Percentiles rank a stretch among this genome's conserved stretches.
Conservation (phyloP, 805 yeast species). For the Zygosaccharomyces pseudorouxii region DNA sequence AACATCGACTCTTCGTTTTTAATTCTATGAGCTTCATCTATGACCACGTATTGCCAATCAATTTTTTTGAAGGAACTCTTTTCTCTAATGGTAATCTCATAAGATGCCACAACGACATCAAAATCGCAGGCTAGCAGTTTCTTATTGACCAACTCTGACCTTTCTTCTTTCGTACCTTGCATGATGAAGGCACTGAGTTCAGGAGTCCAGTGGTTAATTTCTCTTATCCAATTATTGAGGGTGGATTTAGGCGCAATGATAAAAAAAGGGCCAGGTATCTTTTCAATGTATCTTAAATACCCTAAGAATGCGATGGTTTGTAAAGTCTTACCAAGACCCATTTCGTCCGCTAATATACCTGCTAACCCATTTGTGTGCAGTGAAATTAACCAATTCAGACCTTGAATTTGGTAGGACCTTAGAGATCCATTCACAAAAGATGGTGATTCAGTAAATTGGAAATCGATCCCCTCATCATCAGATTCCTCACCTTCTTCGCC, state of each 20-base stretch:
- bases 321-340: constrained; percentile 80
- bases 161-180: constrained; percentile 69
- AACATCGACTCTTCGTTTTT: constrained; percentile 70
- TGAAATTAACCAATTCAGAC: constrained; percentile 72
- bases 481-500: constrained; percentile 44
- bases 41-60: constrained; percentile 70
- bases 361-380: constrained; percentile 62
- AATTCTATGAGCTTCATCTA: constrained; percentile 78
- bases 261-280: constrained; percentile 65
- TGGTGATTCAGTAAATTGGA: constrained; percentile 78
- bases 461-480: constrained; percentile 23
- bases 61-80: constrained; percentile 62
- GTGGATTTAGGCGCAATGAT: constrained; percentile 79
- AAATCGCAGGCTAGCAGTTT: constrained; percentile 56
- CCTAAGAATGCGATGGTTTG: constrained; percentile 77
- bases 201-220: constrained; percentile 74
- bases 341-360: constrained; percentile 80
- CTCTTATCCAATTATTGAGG: constrained; percentile 75
- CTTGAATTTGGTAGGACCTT: constrained; percentile 75
- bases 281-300: constrained; percentile 57
- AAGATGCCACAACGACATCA: constrained; percentile 68
- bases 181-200: constrained; percentile 65
- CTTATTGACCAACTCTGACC: constrained; percentile 50
- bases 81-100: constrained; percentile 73
- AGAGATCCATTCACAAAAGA: constrained; percentile 58